Conservation (phyloP, 2,329 filamentous ascomycete genomes). For the Xylariaceae sp. region DNA sequence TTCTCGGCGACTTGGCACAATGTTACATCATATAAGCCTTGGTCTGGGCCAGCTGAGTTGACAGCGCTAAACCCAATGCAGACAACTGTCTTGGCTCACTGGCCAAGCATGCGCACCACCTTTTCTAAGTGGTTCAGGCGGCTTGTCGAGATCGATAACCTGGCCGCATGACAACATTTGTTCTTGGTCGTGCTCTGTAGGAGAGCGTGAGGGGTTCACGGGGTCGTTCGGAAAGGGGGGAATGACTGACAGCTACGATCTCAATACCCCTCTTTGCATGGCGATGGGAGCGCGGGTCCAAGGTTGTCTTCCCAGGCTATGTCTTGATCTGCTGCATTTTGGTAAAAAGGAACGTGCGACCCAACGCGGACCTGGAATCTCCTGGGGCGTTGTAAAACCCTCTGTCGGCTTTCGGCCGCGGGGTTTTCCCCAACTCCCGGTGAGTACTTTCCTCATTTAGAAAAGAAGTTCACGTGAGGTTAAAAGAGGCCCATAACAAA, state of each 20-base stretch:
- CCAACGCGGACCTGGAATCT: background rate
- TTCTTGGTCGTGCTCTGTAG: slow-evolving; percentile 5
- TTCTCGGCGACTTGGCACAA: slow-evolving; percentile 20
- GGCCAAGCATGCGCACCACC: slow-evolving; percentile 1
- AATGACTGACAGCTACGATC: slow-evolving; percentile 5
- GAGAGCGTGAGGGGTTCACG: slow-evolving; percentile 12
- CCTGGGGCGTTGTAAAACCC: slow-evolving; percentile 1
- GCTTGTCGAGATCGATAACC: slow-evolving; percentile 13
- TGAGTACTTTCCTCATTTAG: slow-evolving; percentile 26
- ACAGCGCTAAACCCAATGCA: slow-evolving; percentile 7
- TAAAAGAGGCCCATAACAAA: slow-evolving; percentile 11
- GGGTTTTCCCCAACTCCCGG: slow-evolving; percentile 4
- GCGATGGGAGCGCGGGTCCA: slow-evolving; percentile 8
- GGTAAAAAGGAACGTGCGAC: background rate
- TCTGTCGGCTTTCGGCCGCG: background rate
- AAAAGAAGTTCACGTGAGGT: slow-evolving; percentile 24
- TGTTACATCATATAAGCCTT: slow-evolving; percentile 11
- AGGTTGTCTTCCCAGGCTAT: slow-evolving; percentile 1
- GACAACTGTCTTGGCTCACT: slow-evolving; percentile 20
- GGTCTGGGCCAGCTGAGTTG: slow-evolving; percentile 3
- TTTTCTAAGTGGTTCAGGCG: background rate
- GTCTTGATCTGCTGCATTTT: slow-evolving; percentile 1
- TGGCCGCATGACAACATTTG: slow-evolving; percentile 9
- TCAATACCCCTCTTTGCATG: slow-evolving; percentile 3
- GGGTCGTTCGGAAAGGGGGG: slow-evolving; percentile 1